Conservation (phyloP, 2,329 filamentous ascomycete species). For the Penicillium concentricum region DNA sequence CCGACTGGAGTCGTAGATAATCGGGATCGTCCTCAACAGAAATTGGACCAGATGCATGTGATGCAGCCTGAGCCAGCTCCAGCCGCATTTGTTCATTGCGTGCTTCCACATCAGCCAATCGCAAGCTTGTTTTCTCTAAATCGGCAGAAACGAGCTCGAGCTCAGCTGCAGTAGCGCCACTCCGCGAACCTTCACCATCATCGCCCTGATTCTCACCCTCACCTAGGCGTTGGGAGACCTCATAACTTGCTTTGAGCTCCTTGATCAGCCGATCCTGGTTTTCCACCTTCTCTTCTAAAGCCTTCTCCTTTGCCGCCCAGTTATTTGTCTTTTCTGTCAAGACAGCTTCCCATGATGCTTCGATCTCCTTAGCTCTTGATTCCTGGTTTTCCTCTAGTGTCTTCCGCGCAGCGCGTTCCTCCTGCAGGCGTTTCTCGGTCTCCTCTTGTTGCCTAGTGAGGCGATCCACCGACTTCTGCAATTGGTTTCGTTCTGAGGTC, state of each 20-base stretch:
- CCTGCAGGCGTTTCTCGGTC: slow-evolving; percentile 74
- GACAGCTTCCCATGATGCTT: slow-evolving; percentile 85
- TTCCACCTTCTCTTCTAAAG: slow-evolving; percentile 87
- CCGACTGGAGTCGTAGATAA: slow-evolving; percentile 83
- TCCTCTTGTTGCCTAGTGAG: slow-evolving; percentile 81
- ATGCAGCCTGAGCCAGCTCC: slow-evolving; percentile 86
- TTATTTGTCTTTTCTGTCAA: slow-evolving; percentile 93
- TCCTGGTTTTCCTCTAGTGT: slow-evolving; percentile 76
- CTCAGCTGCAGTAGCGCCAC: slow-evolving; percentile 78
- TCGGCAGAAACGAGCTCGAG: slow-evolving; percentile 91
- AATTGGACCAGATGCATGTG: slow-evolving; percentile 58
- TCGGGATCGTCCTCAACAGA: slow-evolving; percentile 83
- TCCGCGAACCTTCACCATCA: slow-evolving; percentile 60
- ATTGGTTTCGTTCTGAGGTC: slow-evolving; percentile 79
- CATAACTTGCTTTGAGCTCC: slow-evolving; percentile 95
- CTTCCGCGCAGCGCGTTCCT: slow-evolving; percentile 70
- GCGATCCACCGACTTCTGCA: slow-evolving; percentile 74
- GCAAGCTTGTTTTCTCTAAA: slow-evolving; percentile 80
- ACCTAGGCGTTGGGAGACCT: slow-evolving; percentile 87
- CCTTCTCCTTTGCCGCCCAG: slow-evolving; percentile 91
- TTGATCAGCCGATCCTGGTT: slow-evolving; percentile 88
- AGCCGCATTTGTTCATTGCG: slow-evolving; percentile 90
- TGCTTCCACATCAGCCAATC: slow-evolving; percentile 86
- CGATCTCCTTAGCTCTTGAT: slow-evolving; percentile 79
- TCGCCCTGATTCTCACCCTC: slow-evolving; percentile 65